Base-by-base conservation (phyloP, 176 grass and related monocot species). In the Tillandsia fasciculata region DNA sequence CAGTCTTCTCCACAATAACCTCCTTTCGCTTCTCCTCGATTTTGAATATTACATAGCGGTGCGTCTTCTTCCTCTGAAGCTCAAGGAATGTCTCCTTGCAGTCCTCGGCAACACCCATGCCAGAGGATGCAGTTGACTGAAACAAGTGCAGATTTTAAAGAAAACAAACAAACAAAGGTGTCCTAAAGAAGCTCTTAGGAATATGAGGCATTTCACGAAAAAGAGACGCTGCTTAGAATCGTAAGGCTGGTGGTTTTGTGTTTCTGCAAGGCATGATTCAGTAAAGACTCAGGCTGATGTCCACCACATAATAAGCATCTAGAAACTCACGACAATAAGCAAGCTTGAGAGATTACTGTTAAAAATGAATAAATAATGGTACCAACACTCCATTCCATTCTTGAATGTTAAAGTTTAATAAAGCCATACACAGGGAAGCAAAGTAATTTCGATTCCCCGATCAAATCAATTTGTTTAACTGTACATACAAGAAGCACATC, bases 101-200 rank as follows among this genome's bases (percentile, higher is more conserved):
- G 22, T 70, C 47, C 11, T 53, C 68, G 28, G 68, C 68, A 53
- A 53, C 24, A 15, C 68, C 68, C 68, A 70, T 70, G 12, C 68
- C 68, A 70, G 68, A 70, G 11, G 68, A 53, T n/a, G 68, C 68
- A 70, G 29, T 70, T 53, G 68, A 70, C 68, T 70, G 68, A 70
- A 70, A 53, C 20, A 52, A 70, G 7, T 29, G 9, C 7, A 11
- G 15, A 26, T 12, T 23, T 65, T 65, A 27, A 42, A 42, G 33
- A 42, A 42, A 42, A 42, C 33, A 42, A 42, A 42, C 33, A 42
- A 42, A 42, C 33, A 11, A 26, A 65, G 52, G 12, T 56, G 15
- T 56, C 3, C 52, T 56, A 56, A 56, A 56, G 15, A 56, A 56
- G 10, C 3, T n/a, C 15, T 56, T 56, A 4, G 3, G 2, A 13